These are phyloP conservation scores for Peronospora farinosa DNA, from an alignment of 352 stramenopile genomes.

Conservation along the genomic window DNA sequence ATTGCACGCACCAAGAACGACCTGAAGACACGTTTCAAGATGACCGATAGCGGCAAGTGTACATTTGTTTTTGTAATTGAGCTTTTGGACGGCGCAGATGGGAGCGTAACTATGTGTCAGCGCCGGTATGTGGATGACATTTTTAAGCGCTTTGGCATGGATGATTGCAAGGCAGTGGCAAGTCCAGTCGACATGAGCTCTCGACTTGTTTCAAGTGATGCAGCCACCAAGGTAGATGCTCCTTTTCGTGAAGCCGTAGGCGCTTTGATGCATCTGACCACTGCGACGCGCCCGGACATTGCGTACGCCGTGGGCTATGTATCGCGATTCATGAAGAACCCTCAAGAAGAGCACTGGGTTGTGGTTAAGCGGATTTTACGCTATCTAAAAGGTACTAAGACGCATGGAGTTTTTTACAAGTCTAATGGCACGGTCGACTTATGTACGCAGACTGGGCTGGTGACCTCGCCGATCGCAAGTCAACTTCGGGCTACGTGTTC, in stretches of 20 bases:
- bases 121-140: no score
- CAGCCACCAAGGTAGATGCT: slow-evolving; percentile 3
- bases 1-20: slow-evolving; percentile 12
- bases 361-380: slow-evolving; percentile 8
- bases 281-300: slow-evolving; percentile 10
- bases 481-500: slow-evolving; percentile 6
- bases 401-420: slow-evolving; percentile 6
- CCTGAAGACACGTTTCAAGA: slow-evolving; percentile 19
- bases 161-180: no score
- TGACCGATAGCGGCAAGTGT: slow-evolving; percentile 24
- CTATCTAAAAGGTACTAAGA: slow-evolving; percentile 17
- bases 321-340: slow-evolving; percentile 18
- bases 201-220: background rate
- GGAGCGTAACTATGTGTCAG: slow-evolving; percentile 17
- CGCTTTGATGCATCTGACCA: slow-evolving; percentile 11
- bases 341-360: slow-evolving; percentile 11
- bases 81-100: slow-evolving; percentile 4
- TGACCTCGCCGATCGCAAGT: slow-evolving; percentile 8
- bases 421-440: slow-evolving; percentile 2
- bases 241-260: slow-evolving; percentile 13
- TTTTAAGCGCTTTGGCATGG: no score
- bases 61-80: slow-evolving; percentile 17
- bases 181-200: slow-evolving; percentile 9
- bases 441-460: slow-evolving; percentile 7
- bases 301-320: slow-evolving; percentile 2